Evolutionary conservation across 2,329 filamentous ascomycete species (phyloP).

Genomic region (Cercospora janseana): DNA sequence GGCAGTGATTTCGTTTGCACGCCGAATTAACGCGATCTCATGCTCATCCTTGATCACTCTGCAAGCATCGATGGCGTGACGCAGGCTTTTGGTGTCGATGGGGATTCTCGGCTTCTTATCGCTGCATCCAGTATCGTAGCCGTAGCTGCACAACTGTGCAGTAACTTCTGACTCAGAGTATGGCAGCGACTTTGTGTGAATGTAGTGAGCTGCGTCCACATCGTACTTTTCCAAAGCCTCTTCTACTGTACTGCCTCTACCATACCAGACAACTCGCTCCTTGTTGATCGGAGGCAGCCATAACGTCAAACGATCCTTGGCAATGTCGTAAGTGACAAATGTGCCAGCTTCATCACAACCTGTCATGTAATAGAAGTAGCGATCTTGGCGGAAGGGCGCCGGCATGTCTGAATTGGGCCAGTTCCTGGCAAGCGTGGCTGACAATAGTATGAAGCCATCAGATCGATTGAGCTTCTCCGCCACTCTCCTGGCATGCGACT

Average conservation of each 20-base stretch:
- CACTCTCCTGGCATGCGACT: slow-evolving; percentile 78
- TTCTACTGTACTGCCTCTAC: slow-evolving; percentile 72
- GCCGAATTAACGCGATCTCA: slow-evolving; percentile 77
- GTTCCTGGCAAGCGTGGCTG: slow-evolving; percentile 50
- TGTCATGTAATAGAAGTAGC: slow-evolving; percentile 92
- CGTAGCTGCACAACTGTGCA: too few relatives aligned
- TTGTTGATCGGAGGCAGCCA: slow-evolving; percentile 88
- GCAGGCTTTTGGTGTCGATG: slow-evolving; percentile 44
- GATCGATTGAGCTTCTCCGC: slow-evolving; percentile 68
- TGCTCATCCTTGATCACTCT: slow-evolving; percentile 83
- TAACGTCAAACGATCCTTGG: slow-evolving; percentile 69
- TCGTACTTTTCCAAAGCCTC: slow-evolving; percentile 78
- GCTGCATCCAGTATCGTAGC: background rate
- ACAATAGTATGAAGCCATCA: slow-evolving; percentile 75
- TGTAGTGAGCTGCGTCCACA: slow-evolving; percentile 65
- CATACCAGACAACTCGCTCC: slow-evolving; percentile 91
- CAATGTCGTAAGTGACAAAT: slow-evolving; percentile 76
- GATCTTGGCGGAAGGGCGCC: slow-evolving; percentile 71
- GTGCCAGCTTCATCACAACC: slow-evolving; percentile 80
- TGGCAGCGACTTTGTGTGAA: slow-evolving; percentile 30
- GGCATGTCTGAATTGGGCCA: slow-evolving; percentile 73
- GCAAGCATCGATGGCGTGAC: slow-evolving; percentile 72
- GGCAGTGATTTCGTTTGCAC: slow-evolving; percentile 76
- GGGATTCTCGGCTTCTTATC: background rate
- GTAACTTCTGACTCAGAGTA: background rate